phyloP scores from a whole-genome alignment of 371 early-diverging fungal genomes.

The Nematocida minor region DNA sequence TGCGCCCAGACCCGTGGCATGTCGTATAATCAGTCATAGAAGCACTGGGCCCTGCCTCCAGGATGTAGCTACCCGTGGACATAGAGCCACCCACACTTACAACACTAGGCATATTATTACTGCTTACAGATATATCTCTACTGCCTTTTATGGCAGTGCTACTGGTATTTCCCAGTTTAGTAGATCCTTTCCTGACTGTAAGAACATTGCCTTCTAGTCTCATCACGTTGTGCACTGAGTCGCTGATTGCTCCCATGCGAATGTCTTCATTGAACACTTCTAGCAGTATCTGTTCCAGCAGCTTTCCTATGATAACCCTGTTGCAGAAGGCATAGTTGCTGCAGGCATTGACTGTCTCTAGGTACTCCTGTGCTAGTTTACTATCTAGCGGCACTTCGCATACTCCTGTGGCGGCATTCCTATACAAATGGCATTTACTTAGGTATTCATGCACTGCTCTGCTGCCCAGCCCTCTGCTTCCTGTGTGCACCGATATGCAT shows the following conservation, averaged over 20 bases:
- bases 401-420: neutral
- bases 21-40: conserved; percentile 42
- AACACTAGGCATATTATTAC: neutral
- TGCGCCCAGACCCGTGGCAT: conserved; percentile 65
- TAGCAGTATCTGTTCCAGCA: conserved; percentile 46
- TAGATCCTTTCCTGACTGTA: conserved; percentile 63
- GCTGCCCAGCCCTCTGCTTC: conserved; percentile 63
- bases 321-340: conserved; percentile 66
- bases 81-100: conserved; percentile 65
- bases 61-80: conserved; percentile 63
- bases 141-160: conserved; percentile 23
- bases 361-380: conserved; percentile 50
- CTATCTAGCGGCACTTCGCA: neutral
- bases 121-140: neutral
- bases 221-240: conserved; percentile 63
- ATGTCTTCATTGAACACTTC: conserved; percentile 9
- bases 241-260: conserved; percentile 55
- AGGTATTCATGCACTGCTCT: conserved; percentile 47
- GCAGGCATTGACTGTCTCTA: conserved; percentile 51
- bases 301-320: conserved; percentile 57
- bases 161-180: conserved; percentile 17
- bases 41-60: conserved; percentile 49
- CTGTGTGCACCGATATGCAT: conserved; percentile 62
- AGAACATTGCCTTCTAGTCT: conserved; percentile 45
- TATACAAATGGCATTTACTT: neutral